A percentile compares a stretch with the other conserved stretches of the same genome.
These are phyloP conservation scores for Podospora bellae-mahoneyi DNA, from an alignment of 495 filamentous ascomycete species.

Conservation along the genomic window DNA sequence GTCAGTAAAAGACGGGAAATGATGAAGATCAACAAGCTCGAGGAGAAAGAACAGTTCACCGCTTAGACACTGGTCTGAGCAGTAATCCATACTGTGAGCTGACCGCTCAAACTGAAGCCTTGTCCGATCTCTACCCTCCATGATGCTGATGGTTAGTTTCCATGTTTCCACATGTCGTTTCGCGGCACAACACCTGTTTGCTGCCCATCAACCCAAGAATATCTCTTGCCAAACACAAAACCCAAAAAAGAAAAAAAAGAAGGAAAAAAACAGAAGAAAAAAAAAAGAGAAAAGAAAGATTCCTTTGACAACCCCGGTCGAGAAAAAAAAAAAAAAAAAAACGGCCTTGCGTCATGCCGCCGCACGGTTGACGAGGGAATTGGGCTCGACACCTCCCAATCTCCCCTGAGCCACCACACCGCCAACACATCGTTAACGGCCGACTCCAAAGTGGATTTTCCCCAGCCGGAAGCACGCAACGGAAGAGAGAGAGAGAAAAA, in stretches of 20 bases:
- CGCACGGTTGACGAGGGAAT: conserved; percentile 4
- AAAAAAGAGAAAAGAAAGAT: not conserved
- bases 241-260: not conserved
- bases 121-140: not conserved
- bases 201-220: not conserved
- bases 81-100: not conserved
- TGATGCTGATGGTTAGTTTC: not conserved
- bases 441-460: not conserved
- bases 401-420: conserved; percentile 1
- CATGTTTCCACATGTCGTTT: not conserved
- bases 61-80: not conserved
- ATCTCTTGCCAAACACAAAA: not conserved
- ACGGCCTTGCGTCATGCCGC: conserved; percentile 2
- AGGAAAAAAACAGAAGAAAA: not conserved
- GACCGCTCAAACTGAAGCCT: not conserved
- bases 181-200: not conserved
- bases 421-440: not conserved
- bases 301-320: not conserved
- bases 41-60: not conserved
- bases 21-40: not conserved
- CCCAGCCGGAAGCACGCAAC: not conserved
- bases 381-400: not conserved
- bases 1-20: not conserved
- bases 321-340: not conserved
- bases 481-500: not conserved